Evolutionary conservation across 805 yeast species (phyloP).

Genomic region (Candida morakotiae): DNA sequence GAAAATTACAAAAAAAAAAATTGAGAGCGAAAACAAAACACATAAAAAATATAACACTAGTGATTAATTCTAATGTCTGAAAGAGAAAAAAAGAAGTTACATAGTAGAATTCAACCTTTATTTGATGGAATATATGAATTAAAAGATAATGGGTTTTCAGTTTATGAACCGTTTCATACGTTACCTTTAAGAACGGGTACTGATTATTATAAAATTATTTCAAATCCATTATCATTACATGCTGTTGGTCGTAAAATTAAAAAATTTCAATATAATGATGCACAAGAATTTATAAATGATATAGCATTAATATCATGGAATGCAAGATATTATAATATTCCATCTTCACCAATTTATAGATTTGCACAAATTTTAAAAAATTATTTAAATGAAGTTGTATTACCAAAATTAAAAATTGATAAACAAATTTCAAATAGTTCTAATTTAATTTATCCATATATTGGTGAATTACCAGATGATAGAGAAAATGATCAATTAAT

Average conservation of each 20-base stretch:
- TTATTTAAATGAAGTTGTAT: conserved; percentile 41
- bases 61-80: conserved; percentile 36
- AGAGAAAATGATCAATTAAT: conserved; percentile 20
- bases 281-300: conserved; percentile 72
- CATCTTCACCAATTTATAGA: conserved; percentile 59
- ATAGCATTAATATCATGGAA: conserved; percentile 86
- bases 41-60: not conserved
- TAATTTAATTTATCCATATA: conserved; percentile 50
- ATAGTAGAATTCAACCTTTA: conserved; percentile 24
- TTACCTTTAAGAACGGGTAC: conserved; percentile 70
- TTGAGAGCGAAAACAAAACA: not conserved
- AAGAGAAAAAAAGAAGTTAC: conserved; percentile 35
- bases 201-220: conserved; percentile 77
- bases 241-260: conserved; percentile 61
- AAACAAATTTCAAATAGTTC: conserved; percentile 30
- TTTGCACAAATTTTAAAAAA: conserved; percentile 62
- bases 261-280: conserved; percentile 48
- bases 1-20: not conserved
- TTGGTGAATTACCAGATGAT: conserved; percentile 67
- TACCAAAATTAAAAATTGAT: conserved; percentile 48
- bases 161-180: conserved; percentile 58
- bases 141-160: conserved; percentile 41
- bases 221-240: conserved; percentile 77
- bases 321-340: conserved; percentile 78
- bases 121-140: conserved; percentile 39